These are phyloP conservation scores for Grosmannia clavigera DNA, from an alignment of 2,329 filamentous ascomycete genomes.

Conservation along the genomic window DNA sequence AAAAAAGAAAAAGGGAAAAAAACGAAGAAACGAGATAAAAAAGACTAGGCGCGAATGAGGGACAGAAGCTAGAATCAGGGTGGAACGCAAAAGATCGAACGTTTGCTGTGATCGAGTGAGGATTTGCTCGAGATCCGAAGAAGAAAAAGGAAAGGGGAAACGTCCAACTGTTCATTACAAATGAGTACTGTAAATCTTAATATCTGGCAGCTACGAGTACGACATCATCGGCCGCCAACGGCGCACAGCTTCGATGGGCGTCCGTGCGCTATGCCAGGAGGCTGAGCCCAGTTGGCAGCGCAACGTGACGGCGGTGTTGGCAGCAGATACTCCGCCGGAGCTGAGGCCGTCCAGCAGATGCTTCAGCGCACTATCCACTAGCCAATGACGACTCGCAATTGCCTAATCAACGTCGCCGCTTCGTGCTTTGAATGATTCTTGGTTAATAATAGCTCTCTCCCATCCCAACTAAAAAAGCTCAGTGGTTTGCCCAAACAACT, in stretches of 20 bases:
- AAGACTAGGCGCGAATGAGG: not conserved
- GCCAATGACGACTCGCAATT: not conserved
- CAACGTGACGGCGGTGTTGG: not conserved
- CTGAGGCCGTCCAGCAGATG: not conserved
- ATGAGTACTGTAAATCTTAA: constrained; percentile 6
- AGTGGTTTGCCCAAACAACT: no score
- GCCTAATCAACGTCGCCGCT: not conserved
- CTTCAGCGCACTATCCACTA: not conserved
- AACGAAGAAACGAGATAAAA: not conserved
- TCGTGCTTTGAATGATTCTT: not conserved
- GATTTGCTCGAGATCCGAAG: not conserved
- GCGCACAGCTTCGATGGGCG: not conserved
- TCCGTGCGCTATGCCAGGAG: not conserved
- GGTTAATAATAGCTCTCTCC: not conserved
- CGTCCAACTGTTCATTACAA: not conserved
- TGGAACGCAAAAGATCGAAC: not conserved
- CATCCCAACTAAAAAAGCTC: not conserved
- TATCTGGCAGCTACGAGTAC: constrained; percentile 1
- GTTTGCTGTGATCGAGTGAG: not conserved
- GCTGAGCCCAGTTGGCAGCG: not conserved
- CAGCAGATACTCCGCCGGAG: not conserved
- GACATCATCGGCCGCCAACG: not conserved
- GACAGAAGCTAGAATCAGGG: not conserved
- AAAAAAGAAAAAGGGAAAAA: not conserved
- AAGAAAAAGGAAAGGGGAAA: not conserved